Base-by-base conservation (phyloP, 805 yeast species). In the Vanderwaltozyma yarrowii region DNA sequence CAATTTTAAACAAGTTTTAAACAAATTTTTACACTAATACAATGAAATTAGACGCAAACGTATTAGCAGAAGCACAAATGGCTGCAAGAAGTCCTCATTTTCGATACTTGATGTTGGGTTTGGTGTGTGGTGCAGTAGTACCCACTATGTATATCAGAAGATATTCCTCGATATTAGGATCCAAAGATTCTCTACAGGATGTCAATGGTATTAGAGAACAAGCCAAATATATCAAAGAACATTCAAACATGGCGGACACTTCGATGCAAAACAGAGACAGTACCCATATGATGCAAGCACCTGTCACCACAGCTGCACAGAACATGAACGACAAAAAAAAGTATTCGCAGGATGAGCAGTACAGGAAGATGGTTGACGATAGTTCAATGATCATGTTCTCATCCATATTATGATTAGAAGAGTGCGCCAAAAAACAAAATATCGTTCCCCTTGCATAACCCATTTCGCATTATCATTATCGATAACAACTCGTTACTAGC, bases 51-150 rank as follows among this genome's bases (percentile, higher is more conserved):
- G 50, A 51, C 39, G 39, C 58, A 21, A 43, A 44, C 17, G 37
- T 46, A 18, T 54, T 49, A 32, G 30, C 49, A 26, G 60, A 56
- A 33, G 60, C 58, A 3, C 57, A 52, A 36, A 21, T 41, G 26
- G 44, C 47, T 14, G 58, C 56, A 4, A 43, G 49, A 28, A 38
- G 35, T 25, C 60, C 60, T 0, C 45, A 49, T 17, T 47, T 54
- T 42, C 49, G 43, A 26, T 48, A 47, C 30, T 30, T 54, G 30
- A 41, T 54, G 44, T 30, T 54, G 23, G 61, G 58, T 8, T 30
- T 49, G 12, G 45, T 48, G 2, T 49, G 58, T 30, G 59, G 55
- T 21, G 56, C 59, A 3, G 42, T 50, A 24, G 49, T 55, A 4
- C 61, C 61, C 4, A 46, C 58, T 3, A 40, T 54, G 37, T 53